These are phyloP conservation scores for Posidonia oceanica DNA, from an alignment of 116 monocot genomes.

Conservation along the genomic window DNA sequence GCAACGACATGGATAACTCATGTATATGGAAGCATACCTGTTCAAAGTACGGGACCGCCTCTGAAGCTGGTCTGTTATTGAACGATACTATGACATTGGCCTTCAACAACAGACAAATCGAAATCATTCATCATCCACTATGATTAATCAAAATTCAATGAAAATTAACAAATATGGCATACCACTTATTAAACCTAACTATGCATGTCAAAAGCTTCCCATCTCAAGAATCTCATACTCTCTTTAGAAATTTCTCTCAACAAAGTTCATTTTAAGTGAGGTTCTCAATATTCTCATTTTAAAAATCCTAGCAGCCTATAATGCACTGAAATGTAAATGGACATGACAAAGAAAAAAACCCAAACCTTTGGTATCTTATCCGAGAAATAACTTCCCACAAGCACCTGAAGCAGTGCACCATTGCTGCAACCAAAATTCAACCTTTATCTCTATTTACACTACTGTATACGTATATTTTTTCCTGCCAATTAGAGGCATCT, in stretches of 20 bases:
- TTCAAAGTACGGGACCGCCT: constrained; percentile 94
- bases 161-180: not conserved
- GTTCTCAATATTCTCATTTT: not conserved
- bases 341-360: not conserved
- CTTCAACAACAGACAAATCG: constrained; percentile 14
- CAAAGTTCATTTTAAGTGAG: not conserved
- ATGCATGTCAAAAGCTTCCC: too few species aligned
- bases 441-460: not conserved
- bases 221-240: not conserved
- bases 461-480: too few species aligned
- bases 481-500: not conserved
- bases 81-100: constrained; percentile 87
- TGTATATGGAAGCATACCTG: constrained; percentile 39
- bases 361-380: constrained; percentile 86
- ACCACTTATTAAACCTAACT: not conserved
- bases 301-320: not conserved
- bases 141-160: not conserved
- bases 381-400: constrained; percentile 80
- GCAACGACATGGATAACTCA: not conserved
- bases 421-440: constrained; percentile 44
- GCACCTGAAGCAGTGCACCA: constrained; percentile 87
- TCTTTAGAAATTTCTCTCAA: not conserved
- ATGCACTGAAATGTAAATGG: not conserved
- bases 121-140: not conserved
- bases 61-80: constrained; percentile 84